Evolutionary conservation across 371 early-diverging fungal genomes (phyloP).

Genomic region (Actinomucor elegans): DNA sequence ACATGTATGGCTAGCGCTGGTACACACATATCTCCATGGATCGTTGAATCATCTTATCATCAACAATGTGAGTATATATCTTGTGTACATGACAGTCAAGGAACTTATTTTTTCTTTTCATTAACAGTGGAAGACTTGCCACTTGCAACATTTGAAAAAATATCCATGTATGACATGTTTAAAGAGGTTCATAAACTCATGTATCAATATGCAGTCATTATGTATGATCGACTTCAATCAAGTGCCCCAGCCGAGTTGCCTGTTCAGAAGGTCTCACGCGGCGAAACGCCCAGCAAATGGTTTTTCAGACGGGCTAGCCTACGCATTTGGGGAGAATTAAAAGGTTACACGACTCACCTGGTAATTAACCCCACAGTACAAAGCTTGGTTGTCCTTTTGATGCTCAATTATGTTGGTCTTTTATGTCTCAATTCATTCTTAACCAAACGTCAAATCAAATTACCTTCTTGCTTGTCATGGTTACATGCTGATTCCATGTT

Average conservation of each 20-base stretch:
- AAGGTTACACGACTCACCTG: slow-evolving; percentile 24
- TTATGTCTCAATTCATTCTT: slow-evolving; percentile 17
- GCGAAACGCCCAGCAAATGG: slow-evolving; percentile 18
- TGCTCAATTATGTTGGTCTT: slow-evolving; percentile 3
- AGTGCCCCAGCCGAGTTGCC: background rate
- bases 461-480: slow-evolving; percentile 11
- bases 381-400: slow-evolving; percentile 2
- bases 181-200: slow-evolving; percentile 32
- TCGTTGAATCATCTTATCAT: slow-evolving; percentile 47
- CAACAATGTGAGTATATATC: slow-evolving; percentile 18
- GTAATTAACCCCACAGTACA: slow-evolving; percentile 27
- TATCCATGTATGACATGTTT: slow-evolving; percentile 21
- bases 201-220: slow-evolving; percentile 17
- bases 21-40: slow-evolving; percentile 58
- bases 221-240: slow-evolving; percentile 24
- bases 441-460: slow-evolving; percentile 30
- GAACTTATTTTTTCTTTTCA: background rate
- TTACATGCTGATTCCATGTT: background rate
- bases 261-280: background rate
- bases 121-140: slow-evolving; percentile 14
- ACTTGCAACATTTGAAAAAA: slow-evolving; percentile 4
- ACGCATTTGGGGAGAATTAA: slow-evolving; percentile 27
- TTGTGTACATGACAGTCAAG: background rate
- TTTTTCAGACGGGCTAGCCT: slow-evolving; percentile 14
- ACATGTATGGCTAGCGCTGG: slow-evolving; percentile 70